These are phyloP conservation scores for Aspergillus bridgeri DNA, from an alignment of 495 filamentous ascomycete genomes.

Conservation along the genomic window DNA sequence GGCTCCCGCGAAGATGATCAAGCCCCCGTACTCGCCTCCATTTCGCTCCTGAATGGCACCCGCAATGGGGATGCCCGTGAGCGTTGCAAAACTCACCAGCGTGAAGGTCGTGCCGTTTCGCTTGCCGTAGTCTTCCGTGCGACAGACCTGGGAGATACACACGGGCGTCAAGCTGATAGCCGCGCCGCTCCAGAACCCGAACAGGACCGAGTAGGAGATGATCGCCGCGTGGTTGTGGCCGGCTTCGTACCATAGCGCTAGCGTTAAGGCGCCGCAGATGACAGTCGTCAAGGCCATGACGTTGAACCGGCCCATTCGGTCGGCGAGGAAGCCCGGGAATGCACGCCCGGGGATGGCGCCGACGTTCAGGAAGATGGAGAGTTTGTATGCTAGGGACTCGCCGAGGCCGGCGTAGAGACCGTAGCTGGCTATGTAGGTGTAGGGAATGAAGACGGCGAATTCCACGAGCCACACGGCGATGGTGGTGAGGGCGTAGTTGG, in stretches of 20 bases:
- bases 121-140: slow-evolving; percentile 56
- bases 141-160: slow-evolving; percentile 56
- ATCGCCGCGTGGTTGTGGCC: slow-evolving; percentile 39
- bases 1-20: slow-evolving; percentile 53
- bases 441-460: slow-evolving; percentile 71
- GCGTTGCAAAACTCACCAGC: slow-evolving; percentile 53
- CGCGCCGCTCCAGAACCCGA: slow-evolving; percentile 57
- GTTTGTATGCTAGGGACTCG: slow-evolving; percentile 53
- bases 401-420: slow-evolving; percentile 21
- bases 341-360: slow-evolving; percentile 46
- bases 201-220: slow-evolving; percentile 55
- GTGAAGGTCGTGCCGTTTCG: slow-evolving; percentile 61
- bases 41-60: slow-evolving; percentile 42
- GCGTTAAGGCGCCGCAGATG: slow-evolving; percentile 46
- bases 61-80: slow-evolving; percentile 78
- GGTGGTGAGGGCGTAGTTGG: slow-evolving; percentile 47
- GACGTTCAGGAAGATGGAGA: slow-evolving; percentile 50
- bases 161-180: slow-evolving; percentile 60
- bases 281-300: slow-evolving; percentile 50
- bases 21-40: slow-evolving; percentile 32
- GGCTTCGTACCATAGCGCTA: slow-evolving; percentile 50
- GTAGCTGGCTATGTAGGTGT: slow-evolving; percentile 67
- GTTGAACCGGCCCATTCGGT: slow-evolving; percentile 69
- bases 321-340: slow-evolving; percentile 58
- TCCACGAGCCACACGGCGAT: slow-evolving; percentile 67